A percentile compares a stretch with the other conserved stretches of the same genome.
phyloP scores from a whole-genome alignment of 352 stramenopile species.

The Detonula confervacea region DNA sequence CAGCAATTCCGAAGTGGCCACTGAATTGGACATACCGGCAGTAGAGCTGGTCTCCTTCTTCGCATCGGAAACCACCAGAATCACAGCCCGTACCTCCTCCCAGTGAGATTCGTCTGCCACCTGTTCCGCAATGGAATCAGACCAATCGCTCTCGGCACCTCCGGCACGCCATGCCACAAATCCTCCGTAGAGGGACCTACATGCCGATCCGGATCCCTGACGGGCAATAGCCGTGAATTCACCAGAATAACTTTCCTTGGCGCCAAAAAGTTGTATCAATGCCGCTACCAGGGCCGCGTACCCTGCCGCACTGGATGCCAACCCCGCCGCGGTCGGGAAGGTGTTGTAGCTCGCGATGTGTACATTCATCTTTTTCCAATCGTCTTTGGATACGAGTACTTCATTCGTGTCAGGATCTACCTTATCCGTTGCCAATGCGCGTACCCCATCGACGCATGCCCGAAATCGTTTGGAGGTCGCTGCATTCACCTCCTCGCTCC shows the following conservation, averaged over 20 bases:
- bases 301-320: constrained; percentile 97
- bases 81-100: constrained; percentile 92
- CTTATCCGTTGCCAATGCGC: constrained; percentile 75
- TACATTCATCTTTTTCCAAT: constrained; percentile 86
- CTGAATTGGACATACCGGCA: constrained; percentile 93
- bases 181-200: constrained; percentile 94
- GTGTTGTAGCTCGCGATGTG: constrained; percentile 97
- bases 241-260: constrained; percentile 89
- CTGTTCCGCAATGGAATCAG: constrained; percentile 84
- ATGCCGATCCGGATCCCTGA: constrained; percentile 94
- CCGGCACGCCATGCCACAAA: constrained; percentile 97
- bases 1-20: constrained; percentile 92
- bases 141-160: constrained; percentile 78
- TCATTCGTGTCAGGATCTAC: constrained; percentile 52
- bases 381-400: constrained; percentile 69
- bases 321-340: constrained; percentile 97
- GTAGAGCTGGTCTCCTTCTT: constrained; percentile 98
- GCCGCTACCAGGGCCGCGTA: constrained; percentile 90
- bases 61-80: constrained; percentile 95
- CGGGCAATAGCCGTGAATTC: constrained; percentile 93
- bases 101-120: constrained; percentile 91
- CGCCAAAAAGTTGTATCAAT: constrained; percentile 90
- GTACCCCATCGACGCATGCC: constrained; percentile 84
- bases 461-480: constrained; percentile 87
- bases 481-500: constrained; percentile 84